Evolutionary conservation across 2,329 filamentous ascomycete species (phyloP), one percentile per base, ranked within the genome.

Genomic region (Akanthomyces lecanii): DNA sequence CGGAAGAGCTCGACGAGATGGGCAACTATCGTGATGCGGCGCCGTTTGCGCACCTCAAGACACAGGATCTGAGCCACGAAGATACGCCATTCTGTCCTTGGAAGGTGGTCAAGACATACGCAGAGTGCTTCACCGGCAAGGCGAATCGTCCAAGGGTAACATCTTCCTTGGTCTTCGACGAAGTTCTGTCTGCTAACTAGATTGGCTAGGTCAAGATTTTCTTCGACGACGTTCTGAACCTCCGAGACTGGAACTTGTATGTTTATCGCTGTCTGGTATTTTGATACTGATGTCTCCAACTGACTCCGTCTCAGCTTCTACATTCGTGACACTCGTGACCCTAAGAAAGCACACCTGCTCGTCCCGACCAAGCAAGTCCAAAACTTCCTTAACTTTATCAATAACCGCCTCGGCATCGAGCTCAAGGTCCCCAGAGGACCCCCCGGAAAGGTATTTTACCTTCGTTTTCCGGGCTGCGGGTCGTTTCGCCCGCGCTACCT

Each of bases 221-320:
- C 72, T 91, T 91, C 68, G 78, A 83, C 40, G 70, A 72, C 3
- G 82, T 91, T 56, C 79, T 89, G 66, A 84, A 83, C 68, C 75
- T 78, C 2, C 81, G 85, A 64, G 70, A 78, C 12, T 97, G 92
- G 92, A 87, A 94, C 66, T 77, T 96, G 90, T 95, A 79, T 81
- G 88, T 61, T 42, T 11, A 45, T 40, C n/a, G 12, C 4, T 8
- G 16, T 42, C 0, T 36, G 23, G 0, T n/a, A 16, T 11, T 18
- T 21, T 7, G 10, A n/a, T 21, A 21, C 8, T 38, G 28, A 2
- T 6, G 30, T 5, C n/a, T 12, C 11, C n/a, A 28, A 6, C 30
- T 57, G 8, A 58, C 48, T 42, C 1, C 8, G 12, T 14, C 18
- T 8, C 54, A 91, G 89, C 61, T 92, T 88, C 74, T 92, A 90